Conservation (phyloP, 768 basidiomycete species). For the Leccinum rimulosum region DNA sequence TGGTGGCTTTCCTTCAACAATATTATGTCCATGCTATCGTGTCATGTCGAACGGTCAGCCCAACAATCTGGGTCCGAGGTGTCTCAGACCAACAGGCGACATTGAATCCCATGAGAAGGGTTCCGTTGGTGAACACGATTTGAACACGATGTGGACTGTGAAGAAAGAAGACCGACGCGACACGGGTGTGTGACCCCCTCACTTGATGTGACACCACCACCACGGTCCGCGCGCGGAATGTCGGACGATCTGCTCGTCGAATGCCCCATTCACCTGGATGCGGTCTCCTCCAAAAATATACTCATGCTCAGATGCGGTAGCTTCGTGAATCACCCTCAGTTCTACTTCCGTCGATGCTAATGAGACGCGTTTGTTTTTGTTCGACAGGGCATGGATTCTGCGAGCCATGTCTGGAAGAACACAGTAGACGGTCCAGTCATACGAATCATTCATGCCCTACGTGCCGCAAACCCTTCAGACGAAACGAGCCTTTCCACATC, state of each 20-base stretch:
- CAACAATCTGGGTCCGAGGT: background rate
- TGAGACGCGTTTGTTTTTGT: conserved; percentile 8
- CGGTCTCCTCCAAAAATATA: conserved; percentile 26
- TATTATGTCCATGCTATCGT: background rate
- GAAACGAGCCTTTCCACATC: conserved; percentile 27
- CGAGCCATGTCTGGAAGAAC: conserved; percentile 26
- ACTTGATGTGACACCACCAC: background rate
- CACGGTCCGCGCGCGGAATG: conserved; percentile 5
- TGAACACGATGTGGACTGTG: background rate
- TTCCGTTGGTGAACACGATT: background rate
- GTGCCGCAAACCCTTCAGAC: conserved; percentile 28
- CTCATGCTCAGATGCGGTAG: conserved; percentile 32
- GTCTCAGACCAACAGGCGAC: background rate
- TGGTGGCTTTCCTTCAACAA: background rate
- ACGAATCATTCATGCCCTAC: conserved; percentile 22
- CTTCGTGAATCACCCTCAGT: conserved; percentile 6
- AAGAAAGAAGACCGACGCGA: background rate
- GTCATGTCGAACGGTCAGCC: background rate
- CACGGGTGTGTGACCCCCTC: background rate
- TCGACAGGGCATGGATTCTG: conserved; percentile 33
- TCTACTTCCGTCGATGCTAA: conserved; percentile 11
- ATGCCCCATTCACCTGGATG: conserved; percentile 33
- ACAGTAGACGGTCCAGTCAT: conserved; percentile 4
- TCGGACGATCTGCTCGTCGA: conserved; percentile 24
- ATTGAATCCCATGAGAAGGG: background rate